Base-by-base conservation (phyloP, 306 rosid genomes). In the Rosa chinensis region DNA sequence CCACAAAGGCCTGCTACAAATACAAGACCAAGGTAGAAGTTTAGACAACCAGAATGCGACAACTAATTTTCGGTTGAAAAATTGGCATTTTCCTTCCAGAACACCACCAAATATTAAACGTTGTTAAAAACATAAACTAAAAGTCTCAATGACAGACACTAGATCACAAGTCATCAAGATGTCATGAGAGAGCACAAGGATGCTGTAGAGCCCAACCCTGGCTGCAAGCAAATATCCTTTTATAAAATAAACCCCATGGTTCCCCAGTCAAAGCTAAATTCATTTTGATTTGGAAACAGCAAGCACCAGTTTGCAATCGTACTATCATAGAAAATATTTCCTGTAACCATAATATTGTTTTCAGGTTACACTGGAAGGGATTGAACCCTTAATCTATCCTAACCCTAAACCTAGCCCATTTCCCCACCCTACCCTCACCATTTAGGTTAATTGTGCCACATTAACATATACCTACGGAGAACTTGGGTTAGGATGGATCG, bases 401-500 rank as follows among this genome's bases (percentile, higher is more conserved):
- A 39, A 18, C 9, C 25, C 48, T 67, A 67, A 18, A 17, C 28
- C 28, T 67, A 67, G 72, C 14, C 72, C 28, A 67, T 39, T 37
- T 66, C 47, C 70, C 23, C 28, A 66, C 28, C 47, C 25, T 17
- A 66, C 71, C 71, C 25, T 37, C 71, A 66, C 48, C 23, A 66
- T 32, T 12, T 5, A 28, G 69, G 66, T 32, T 11, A 39, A 55
- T 39, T 21, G 25, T 55, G 47, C 42, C 50, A 74, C 78, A 42
- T 42, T 2, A 42, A 42, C 63, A 14, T 40, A 42, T 35, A 21
- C 68, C 25, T 42, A 5, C 5, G 20, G 47, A 32, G 78, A 44
- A 44, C 78, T 44, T 12, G 61, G 58, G 44, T 25, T 20, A 23
- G 17, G 25, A 74, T 74, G 78, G 32, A 45, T 50, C 78, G 10